Base-by-base conservation (phyloP, 75 land plant genomes). In the Sequoiadendron giganteum region DNA sequence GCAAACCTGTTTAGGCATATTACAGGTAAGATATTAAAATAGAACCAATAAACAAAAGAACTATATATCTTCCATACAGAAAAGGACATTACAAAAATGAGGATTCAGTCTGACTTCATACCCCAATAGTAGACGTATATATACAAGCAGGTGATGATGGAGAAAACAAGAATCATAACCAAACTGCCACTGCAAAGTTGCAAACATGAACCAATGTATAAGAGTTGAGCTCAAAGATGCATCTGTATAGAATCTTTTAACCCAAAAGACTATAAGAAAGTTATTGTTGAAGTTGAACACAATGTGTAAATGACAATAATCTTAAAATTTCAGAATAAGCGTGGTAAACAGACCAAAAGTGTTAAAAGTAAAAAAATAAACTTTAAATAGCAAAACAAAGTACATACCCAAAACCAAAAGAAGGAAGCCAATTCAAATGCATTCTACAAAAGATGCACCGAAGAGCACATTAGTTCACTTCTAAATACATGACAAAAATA, bases 121-220 rank as follows among this genome's bases (percentile, higher is more conserved):
- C 97, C 96, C 97, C 54, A 95, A 48, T 30, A 91, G 85, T 65
- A 95, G 88, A 32, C 97, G 93, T 77, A 90, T 77, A 83, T 93
- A 91, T 0, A 95, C 92, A 54, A 95, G 83, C 65, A 70, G 75
- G 38, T 76, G 84, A 25, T 85, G 93, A 84, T 82, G 86, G 25
- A 93, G 85, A 56, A 93, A 80, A 86, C 94, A 93, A n/a, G 94
- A 93, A 39, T 86, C 87, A 45, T 93, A 93, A 1, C 97, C 97
- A 90, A 95, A 92, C 47, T 94, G 92, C 93, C 93, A 91, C 97
- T 95, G 94, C 81, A 89, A 55, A 55, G 13, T 7, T 75, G 77
- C 79, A 43, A 52, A 19, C 81, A 39, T 86, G 88, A 45, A 89
- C 6, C 68, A 88, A 47, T 77, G 54, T 45, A 58, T 86, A 21